phyloP scores from a whole-genome alignment of 495 filamentous ascomycete genomes.

The Aspergillus indologenus region DNA sequence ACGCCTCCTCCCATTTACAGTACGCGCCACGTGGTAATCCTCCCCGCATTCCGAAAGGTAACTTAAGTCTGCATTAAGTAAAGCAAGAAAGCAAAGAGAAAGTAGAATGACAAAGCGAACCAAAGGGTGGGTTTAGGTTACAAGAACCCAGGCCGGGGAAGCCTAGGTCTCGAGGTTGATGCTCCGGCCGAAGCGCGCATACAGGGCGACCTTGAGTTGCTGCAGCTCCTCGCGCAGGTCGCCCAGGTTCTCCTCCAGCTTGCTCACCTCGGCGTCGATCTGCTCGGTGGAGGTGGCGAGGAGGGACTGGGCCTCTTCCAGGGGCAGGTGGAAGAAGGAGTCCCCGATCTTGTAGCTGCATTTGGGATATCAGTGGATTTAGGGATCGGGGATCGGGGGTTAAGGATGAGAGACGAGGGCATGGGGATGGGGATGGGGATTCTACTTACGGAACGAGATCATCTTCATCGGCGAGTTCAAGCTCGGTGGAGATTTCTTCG shows the following conservation, averaged over 20 bases:
- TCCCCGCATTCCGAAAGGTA: too few species aligned
- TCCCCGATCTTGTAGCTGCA: conserved; percentile 88
- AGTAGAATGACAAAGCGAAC: too few species aligned
- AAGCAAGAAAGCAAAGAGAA: too few species aligned
- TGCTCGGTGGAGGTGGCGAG: conserved; percentile 66
- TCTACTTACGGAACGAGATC: conserved; percentile 76
- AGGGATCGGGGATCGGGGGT: neutral
- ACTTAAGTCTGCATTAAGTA: too few species aligned
- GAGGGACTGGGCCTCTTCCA: conserved; percentile 79
- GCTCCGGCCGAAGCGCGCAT: conserved; percentile 88
- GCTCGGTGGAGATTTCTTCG: conserved; percentile 83
- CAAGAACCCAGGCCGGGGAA: too few species aligned
- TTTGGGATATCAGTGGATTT: too few species aligned
- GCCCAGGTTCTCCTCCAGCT: conserved; percentile 71
- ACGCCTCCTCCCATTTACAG: too few species aligned
- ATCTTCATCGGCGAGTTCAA: conserved; percentile 95
- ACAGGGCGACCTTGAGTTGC: conserved; percentile 82
- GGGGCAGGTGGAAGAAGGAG: conserved; percentile 82
- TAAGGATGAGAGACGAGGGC: too few species aligned
- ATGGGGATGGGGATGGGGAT: neutral
- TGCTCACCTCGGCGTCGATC: conserved; percentile 71
- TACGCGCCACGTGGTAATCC: too few species aligned
- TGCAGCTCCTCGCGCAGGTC: conserved; percentile 80
- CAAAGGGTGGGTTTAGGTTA: too few species aligned
- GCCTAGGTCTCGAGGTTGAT: conserved; percentile 95